Percentiles rank a stretch among this genome's conserved stretches.
phyloP scores from a whole-genome alignment of 495 filamentous ascomycete genomes.

The Penicillium macrosclerotiorum region DNA sequence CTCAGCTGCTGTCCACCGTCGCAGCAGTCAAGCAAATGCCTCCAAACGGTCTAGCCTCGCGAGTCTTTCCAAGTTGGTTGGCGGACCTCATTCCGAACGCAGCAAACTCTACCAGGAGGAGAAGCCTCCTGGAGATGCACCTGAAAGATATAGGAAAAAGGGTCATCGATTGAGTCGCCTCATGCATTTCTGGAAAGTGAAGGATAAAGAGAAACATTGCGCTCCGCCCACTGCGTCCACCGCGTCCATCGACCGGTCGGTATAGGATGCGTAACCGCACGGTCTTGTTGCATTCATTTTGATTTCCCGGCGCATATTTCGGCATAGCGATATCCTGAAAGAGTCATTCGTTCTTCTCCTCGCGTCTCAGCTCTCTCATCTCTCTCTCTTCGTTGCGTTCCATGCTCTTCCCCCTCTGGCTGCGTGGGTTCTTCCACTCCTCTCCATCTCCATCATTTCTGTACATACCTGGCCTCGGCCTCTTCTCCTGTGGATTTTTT shows the following conservation, averaged over 20 bases:
- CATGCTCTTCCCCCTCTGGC: slow-evolving; percentile 15
- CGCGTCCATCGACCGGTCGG: slow-evolving; percentile 22
- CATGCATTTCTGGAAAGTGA: slow-evolving; percentile 80
- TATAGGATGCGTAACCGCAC: slow-evolving; percentile 16
- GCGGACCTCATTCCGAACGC: slow-evolving; percentile 70
- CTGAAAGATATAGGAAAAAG: slow-evolving; percentile 67
- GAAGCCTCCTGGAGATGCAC: slow-evolving; percentile 51
- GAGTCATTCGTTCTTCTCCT: slow-evolving; percentile 16
- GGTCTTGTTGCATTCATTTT: slow-evolving; percentile 24
- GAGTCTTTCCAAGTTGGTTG: slow-evolving; percentile 80
- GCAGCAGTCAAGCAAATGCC: slow-evolving; percentile 42
- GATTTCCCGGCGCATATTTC: slow-evolving; percentile 28
- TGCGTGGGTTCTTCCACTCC: slow-evolving; percentile 11
- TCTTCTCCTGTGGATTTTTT: slow-evolving; percentile 23
- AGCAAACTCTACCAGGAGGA: slow-evolving; percentile 80
- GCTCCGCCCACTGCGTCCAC: slow-evolving; percentile 15
- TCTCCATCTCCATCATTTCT: slow-evolving; percentile 11
- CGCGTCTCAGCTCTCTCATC: slow-evolving; percentile 19
- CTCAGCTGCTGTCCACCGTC: slow-evolving; percentile 61
- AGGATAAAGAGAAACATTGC: slow-evolving; percentile 47
- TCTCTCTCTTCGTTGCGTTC: no score
- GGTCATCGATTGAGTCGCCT: slow-evolving; percentile 73
- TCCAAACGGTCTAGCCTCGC: slow-evolving; percentile 78
- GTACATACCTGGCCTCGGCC: slow-evolving; percentile 28
- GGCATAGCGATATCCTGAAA: slow-evolving; percentile 34